phyloP scores from a whole-genome alignment of 768 basidiomycete genomes.

The Mycena chlorophos region DNA sequence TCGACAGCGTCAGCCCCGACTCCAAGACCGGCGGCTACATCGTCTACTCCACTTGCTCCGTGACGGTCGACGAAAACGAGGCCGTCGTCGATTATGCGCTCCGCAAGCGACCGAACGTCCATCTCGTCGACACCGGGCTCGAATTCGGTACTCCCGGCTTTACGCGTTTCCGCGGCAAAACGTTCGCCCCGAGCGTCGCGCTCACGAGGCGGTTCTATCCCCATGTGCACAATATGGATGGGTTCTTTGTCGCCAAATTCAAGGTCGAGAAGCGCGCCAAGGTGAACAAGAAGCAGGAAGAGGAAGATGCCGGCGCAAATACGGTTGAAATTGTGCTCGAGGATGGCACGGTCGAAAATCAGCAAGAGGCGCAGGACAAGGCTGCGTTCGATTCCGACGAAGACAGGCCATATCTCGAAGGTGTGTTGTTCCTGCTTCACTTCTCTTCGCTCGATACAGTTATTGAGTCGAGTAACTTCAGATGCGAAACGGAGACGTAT shows the following conservation, averaged over 20 bases:
- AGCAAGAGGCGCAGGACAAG: conserved; percentile 40
- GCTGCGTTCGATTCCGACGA: conserved; percentile 72
- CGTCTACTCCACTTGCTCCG: conserved; percentile 98
- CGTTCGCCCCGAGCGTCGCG: conserved; percentile 73
- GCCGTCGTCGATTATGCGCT: conserved; percentile 97
- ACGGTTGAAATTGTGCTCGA: conserved; percentile 31
- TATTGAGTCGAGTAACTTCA: conserved; percentile 27
- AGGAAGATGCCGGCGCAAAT: conserved; percentile 33
- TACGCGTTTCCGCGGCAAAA: conserved; percentile 87
- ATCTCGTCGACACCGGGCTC: conserved; percentile 89
- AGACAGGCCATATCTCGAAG: conserved; percentile 76
- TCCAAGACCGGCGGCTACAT: conserved; percentile 91
- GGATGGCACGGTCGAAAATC: conserved; percentile 30
- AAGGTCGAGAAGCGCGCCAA: conserved; percentile 84
- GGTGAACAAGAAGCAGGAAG: conserved; percentile 30
- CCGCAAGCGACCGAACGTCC: conserved; percentile 88
- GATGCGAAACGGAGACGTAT: conserved; percentile 74
- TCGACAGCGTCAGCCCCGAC: conserved; percentile 89
- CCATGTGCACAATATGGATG: conserved; percentile 99
- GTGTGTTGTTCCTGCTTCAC: conserved; percentile 44
- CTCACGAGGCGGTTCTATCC: conserved; percentile 91
- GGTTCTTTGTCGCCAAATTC: conserved; percentile 98
- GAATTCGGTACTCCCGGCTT: conserved; percentile 93
- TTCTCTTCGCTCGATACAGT: conserved; percentile 1
- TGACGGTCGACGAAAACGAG: conserved; percentile 98